Evolutionary conservation across 306 rosid genomes (phyloP).

Genomic region (Prunus mume): DNA sequence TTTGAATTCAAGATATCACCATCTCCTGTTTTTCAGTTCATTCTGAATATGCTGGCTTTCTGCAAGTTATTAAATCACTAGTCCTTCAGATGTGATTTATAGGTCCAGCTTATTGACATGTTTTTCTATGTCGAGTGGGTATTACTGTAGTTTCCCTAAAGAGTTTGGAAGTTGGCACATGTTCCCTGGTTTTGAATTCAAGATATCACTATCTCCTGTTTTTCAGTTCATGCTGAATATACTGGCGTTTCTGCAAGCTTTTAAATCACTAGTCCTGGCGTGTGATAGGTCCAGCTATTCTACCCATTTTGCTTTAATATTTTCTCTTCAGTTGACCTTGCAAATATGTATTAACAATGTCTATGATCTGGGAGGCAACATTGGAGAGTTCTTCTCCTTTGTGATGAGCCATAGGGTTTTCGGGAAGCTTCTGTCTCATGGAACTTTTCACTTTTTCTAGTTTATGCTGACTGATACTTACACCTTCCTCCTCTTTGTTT

Average conservation of each 20-base stretch:
- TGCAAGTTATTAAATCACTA: no score
- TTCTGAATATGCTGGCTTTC: conserved; percentile 25
- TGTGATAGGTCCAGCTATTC: conserved; percentile 22
- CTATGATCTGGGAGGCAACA: conserved; percentile 26
- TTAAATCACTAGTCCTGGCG: conserved; percentile 21
- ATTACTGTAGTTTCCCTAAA: not conserved
- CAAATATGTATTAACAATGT: conserved; percentile 14
- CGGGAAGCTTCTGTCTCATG: conserved; percentile 12
- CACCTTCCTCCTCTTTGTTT: conserved; percentile 12
- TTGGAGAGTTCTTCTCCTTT: conserved; percentile 23
- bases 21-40: conserved; percentile 16
- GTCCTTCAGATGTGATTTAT: not conserved
- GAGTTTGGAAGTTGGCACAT: conserved; percentile 17
- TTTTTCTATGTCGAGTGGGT: conserved; percentile 5
- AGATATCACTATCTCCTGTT: conserved; percentile 13
- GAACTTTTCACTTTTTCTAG: conserved; percentile 18
- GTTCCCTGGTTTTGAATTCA: conserved; percentile 21
- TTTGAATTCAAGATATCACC: conserved; percentile 15
- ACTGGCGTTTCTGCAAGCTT: conserved; percentile 26
- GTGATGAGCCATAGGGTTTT: conserved; percentile 5
- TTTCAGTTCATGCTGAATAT: conserved; percentile 24
- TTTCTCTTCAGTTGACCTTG: conserved; percentile 23
- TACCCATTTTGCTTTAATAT: conserved; percentile 23
- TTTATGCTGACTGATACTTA: conserved; percentile 25
- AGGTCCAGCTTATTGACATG: conserved; percentile 16